Percentiles rank a stretch among this genome's conserved stretches.
These are phyloP conservation scores for Starmera amethionina DNA, from an alignment of 805 yeast genomes.

Conservation along the genomic window DNA sequence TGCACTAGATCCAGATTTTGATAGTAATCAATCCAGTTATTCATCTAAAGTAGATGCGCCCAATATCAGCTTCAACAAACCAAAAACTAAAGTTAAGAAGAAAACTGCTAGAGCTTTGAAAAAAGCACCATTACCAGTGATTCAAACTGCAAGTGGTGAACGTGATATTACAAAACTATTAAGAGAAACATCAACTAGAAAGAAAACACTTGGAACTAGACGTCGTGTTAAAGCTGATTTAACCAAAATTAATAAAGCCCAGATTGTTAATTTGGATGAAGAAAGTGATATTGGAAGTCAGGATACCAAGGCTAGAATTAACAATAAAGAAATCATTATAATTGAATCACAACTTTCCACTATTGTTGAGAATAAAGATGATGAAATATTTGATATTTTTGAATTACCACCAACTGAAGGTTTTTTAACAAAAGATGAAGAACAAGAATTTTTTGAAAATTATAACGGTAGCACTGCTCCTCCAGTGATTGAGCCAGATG, in stretches of 20 bases:
- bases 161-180: conserved; percentile 12
- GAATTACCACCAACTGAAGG: conserved; percentile 8
- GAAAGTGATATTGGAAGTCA: neutral
- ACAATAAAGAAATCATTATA: neutral
- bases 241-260: conserved; percentile 5
- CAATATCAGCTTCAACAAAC: no score
- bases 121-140: neutral
- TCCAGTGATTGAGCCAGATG: neutral
- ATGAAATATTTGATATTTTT: conserved; percentile 1
- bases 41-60: no score
- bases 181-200: conserved; percentile 4
- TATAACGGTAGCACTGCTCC: conserved; percentile 2
- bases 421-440: conserved; percentile 8
- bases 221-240: conserved; percentile 4
- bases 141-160: neutral
- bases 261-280: conserved; percentile 10
- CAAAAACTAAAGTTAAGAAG: neutral
- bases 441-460: conserved; percentile 9
- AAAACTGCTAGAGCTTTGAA: neutral
- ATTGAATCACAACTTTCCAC: no score
- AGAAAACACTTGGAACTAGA: conserved; percentile 1
- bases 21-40: neutral
- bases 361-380: conserved; percentile 4
- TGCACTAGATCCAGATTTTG: neutral
- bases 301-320: neutral